phyloP scores from a whole-genome alignment of 495 filamentous ascomycete genomes.

The Aspergillus funiculosus region DNA sequence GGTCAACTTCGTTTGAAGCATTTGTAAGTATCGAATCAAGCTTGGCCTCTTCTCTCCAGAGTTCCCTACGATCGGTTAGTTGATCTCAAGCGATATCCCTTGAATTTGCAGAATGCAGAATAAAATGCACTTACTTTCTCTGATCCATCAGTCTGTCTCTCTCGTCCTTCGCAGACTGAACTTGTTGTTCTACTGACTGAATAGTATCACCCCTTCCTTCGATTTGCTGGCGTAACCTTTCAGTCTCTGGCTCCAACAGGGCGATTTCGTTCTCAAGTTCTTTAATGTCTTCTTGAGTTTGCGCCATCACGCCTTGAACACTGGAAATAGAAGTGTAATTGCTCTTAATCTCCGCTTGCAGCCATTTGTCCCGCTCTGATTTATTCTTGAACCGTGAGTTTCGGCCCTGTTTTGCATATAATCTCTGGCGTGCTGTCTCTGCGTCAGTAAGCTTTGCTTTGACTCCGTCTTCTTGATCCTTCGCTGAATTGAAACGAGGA shows the following conservation, averaged over 20 bases:
- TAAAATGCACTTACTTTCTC: slow-evolving; percentile 55
- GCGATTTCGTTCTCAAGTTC: slow-evolving; percentile 65
- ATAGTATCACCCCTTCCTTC: slow-evolving; percentile 73
- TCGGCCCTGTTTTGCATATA: slow-evolving; percentile 94
- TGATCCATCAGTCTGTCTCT: slow-evolving; percentile 78
- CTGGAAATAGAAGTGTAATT: slow-evolving; percentile 65
- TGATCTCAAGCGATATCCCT: slow-evolving; percentile 9
- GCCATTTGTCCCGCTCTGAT: slow-evolving; percentile 76
- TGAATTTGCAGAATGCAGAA: not conserved
- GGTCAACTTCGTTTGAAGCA: slow-evolving; percentile 64
- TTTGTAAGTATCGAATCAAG: slow-evolving; percentile 71
- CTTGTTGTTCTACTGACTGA: slow-evolving; percentile 61
- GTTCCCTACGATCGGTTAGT: slow-evolving; percentile 39
- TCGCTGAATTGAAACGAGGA: slow-evolving; percentile 68
- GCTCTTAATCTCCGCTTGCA: slow-evolving; percentile 76
- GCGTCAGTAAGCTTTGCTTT: slow-evolving; percentile 67
- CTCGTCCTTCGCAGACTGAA: slow-evolving; percentile 73
- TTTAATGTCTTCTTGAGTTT: slow-evolving; percentile 80
- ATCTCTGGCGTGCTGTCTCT: slow-evolving; percentile 66
- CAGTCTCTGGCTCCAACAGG: slow-evolving; percentile 65
- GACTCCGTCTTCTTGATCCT: slow-evolving; percentile 63
- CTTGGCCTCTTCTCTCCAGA: slow-evolving; percentile 87
- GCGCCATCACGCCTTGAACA: slow-evolving; percentile 74
- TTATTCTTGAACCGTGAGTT: slow-evolving; percentile 83
- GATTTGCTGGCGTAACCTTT: slow-evolving; percentile 62